A percentile compares a stretch with the other conserved stretches of the same genome.
These are phyloP conservation scores for Evansstolkia leycettana DNA, from an alignment of 495 filamentous ascomycete species.

Conservation along the genomic window DNA sequence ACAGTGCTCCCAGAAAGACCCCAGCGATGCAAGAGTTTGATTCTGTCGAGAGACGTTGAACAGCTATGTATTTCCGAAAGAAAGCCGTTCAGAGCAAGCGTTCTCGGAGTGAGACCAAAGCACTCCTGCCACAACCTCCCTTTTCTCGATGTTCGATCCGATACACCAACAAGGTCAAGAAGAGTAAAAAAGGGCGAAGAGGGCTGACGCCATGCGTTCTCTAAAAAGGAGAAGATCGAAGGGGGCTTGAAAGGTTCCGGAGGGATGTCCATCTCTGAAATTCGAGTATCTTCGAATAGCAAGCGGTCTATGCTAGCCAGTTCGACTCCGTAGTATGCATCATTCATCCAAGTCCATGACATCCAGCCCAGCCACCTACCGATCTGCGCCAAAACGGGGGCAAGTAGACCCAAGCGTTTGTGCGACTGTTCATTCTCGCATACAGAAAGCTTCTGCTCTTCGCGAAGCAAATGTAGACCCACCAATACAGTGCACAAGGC, in stretches of 20 bases:
- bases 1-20: constrained; percentile 30
- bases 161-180: constrained; percentile 38
- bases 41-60: constrained; percentile 21
- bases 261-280: constrained; percentile 32
- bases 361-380: constrained; percentile 76
- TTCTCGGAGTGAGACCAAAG: constrained; percentile 49
- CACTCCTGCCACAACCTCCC: constrained; percentile 29
- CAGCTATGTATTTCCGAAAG: constrained; percentile 23
- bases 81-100: constrained; percentile 50
- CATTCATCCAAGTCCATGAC: constrained; percentile 45
- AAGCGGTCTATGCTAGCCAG: constrained; percentile 47
- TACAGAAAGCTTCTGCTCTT: constrained; percentile 78
- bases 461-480: constrained; percentile 69
- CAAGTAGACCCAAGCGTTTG: constrained; percentile 41
- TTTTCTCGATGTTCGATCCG: constrained; percentile 25
- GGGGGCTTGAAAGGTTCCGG: constrained; percentile 53
- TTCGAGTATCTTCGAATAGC: constrained; percentile 46
- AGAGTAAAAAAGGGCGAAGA: constrained; percentile 46
- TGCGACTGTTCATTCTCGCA: constrained; percentile 43
- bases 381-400: constrained; percentile 65
- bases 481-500: constrained; percentile 58
- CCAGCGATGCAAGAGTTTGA: constrained; percentile 32
- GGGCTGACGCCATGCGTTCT: constrained; percentile 22
- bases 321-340: constrained; percentile 58
- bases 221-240: constrained; percentile 58